Percentiles rank a stretch among this genome's conserved stretches.
Evolutionary conservation across 169 alveolate species (phyloP).

Genomic region (Babesia sp.): DNA sequence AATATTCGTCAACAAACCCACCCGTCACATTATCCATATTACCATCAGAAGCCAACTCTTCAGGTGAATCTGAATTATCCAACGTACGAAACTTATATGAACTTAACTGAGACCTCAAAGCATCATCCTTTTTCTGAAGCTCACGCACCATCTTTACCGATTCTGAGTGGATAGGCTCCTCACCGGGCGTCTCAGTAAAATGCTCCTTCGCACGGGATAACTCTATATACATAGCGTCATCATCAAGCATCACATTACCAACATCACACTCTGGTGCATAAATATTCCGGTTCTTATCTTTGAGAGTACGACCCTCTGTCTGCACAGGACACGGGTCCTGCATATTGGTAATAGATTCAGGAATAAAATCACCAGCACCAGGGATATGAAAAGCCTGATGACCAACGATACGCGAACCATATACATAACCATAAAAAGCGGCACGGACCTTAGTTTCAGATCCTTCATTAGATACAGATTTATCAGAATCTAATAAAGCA

Average conservation of each 20-base stretch:
- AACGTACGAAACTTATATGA: constrained; percentile 6
- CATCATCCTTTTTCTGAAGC: constrained; percentile 74
- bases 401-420: constrained; percentile 88
- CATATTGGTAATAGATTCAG: constrained; percentile 72
- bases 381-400: constrained; percentile 86
- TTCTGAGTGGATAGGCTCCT: constrained; percentile 57
- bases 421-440: constrained; percentile 93
- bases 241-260: constrained; percentile 93
- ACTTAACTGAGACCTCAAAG: constrained; percentile 17
- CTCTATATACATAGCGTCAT: constrained; percentile 95
- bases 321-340: constrained; percentile 87
- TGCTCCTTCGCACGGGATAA: constrained; percentile 93
- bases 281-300: constrained; percentile 90
- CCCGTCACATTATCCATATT: constrained; percentile 8
- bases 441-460: constrained; percentile 71
- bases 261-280: constrained; percentile 98
- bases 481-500: constrained; percentile 46
- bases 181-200: constrained; percentile 78
- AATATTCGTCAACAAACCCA: constrained; percentile 21
- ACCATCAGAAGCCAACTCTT: constrained; percentile 34
- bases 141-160: constrained; percentile 89
- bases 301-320: constrained; percentile 86
- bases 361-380: constrained; percentile 88
- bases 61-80: not conserved
- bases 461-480: constrained; percentile 66